Conservation (phyloP, 768 basidiomycete species). For the Russula virescens region DNA sequence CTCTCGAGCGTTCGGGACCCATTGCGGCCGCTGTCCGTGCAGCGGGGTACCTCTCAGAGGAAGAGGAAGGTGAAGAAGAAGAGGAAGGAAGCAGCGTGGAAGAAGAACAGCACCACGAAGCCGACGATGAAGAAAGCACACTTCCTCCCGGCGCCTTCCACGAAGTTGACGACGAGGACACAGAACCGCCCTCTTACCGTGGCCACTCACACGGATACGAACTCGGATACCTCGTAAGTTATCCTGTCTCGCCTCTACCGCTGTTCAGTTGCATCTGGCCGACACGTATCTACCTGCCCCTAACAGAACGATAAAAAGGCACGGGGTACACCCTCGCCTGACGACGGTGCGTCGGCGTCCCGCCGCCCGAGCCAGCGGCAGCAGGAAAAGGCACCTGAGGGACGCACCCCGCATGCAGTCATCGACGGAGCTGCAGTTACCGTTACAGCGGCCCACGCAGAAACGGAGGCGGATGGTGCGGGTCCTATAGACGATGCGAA, state of each 20-base stretch:
- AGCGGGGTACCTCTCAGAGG: constrained; percentile 84
- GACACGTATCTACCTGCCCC: background rate
- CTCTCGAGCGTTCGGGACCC: constrained; percentile 87
- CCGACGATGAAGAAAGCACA: constrained; percentile 46
- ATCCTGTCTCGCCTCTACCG: background rate
- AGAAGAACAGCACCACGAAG: constrained; percentile 43
- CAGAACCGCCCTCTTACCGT: constrained; percentile 58
- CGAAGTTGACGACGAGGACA: constrained; percentile 41
- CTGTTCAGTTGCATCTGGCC: background rate
- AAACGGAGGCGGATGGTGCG: constrained; percentile 24
- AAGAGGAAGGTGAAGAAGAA: constrained; percentile 54
- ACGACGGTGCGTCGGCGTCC: constrained; percentile 32
- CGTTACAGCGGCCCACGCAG: background rate
- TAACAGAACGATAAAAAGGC: constrained; percentile 37
- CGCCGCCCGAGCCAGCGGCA: constrained; percentile 53
- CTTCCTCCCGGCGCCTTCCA: constrained; percentile 39
- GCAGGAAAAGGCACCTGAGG: constrained; percentile 70
- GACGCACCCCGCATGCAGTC: constrained; percentile 35
- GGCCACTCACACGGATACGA: constrained; percentile 39
- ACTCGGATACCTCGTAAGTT: constrained; percentile 50
- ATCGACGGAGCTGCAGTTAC: constrained; percentile 4
- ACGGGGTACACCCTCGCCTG: constrained; percentile 15
- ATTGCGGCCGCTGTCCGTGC: constrained; percentile 88
- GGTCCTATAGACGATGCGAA: constrained; percentile 18
- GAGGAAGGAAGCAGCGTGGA: constrained; percentile 59